Base-by-base conservation (phyloP, 768 basidiomycete species). In the Rhodotorula babjevae region DNA sequence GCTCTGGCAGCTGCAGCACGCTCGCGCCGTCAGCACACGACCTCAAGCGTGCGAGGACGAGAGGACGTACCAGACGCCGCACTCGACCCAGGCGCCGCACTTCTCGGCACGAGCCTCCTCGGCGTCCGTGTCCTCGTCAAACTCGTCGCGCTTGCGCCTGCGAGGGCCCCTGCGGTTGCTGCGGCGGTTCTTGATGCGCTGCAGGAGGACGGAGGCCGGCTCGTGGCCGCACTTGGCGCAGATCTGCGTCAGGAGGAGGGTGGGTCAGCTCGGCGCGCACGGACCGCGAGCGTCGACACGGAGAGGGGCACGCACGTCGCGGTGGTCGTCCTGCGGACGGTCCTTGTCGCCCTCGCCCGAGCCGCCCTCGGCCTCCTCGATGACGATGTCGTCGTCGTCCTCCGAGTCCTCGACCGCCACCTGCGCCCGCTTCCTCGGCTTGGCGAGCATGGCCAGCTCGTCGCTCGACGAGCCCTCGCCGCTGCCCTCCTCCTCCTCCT, bases 1-100 rank as follows among this genome's bases (percentile, higher is more conserved):
- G 11, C 62, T 52, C 16, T 40, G 59, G 52, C 64, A 52, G 65
- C 76, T 76, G 61, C 61, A 18, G 18, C n/a, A n/a, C n/a, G n/a
- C n/a, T n/a, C n/a, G n/a, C n/a, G n/a, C n/a, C n/a, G n/a, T 36
- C 36, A 36, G 36, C 9, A 36, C 36, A 36, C n/a, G n/a, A n/a
- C n/a, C n/a, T n/a, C n/a, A n/a, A n/a, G n/a, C n/a, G n/a, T n/a
- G n/a, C n/a, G n/a, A n/a, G n/a, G n/a, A n/a, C n/a, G 36, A 36
- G 36, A 36, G 36, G 36, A 64, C 73, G 47, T n/a, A 77, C 68
- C 71, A 69, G 31, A 62, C 62, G 25, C 56, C 68, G 60, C 76
- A 77, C 56, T 77, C 76, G n/a, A 77, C 36, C 76, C 76, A 77
- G 0, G 73, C 61, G 25, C 76, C 76, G 23, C 57, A 59, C 53